Evolutionary conservation across 1,284 basidiomycete genomes (phyloP), one percentile per base, ranked within the genome.

Genomic region (Peniophora sp.): DNA sequence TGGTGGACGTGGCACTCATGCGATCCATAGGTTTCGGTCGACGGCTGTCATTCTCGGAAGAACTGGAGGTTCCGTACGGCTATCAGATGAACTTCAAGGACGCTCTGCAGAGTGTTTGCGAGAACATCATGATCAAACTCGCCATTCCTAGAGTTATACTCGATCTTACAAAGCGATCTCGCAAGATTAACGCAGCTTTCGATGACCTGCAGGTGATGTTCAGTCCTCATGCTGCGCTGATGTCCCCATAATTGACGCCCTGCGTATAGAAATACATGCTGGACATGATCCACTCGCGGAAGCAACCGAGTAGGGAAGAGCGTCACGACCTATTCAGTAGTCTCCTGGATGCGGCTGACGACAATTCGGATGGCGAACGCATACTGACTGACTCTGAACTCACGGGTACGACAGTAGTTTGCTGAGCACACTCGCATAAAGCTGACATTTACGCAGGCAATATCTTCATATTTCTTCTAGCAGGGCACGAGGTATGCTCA

Each of bases 301-400:
- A 66, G 37, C 48, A 49, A n/a, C 55, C 61, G 2, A 64, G 59
- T 35, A 68, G 68, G 34, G 64, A 64, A 43, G 66, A 70, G 49
- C 64, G 65, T 35, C 58, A 74, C 51, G 77, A 81, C 57, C 60
- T 81, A 1, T 73, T 81, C 55, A 75, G 65, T 51, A 73, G 67
- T 53, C 66, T 81, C 10, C 56, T 79, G 15, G 65, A 68, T 49
- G 75, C 75, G 3, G 75, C 71, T 14, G 60, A 61, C 10, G 69
- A 63, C 45, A 54, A 58, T 11, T 45, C 48, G 10, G 53, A 64
- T 10, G 67, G 56, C 27, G 27, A 32, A 12, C 5, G 27, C 3
- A 64, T 60, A 43, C 58, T 79, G 46, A 66, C 64, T 14, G 70
- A 75, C 45, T 59, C 60, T 14, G 76, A 78, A 53, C 60, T 79